Evolutionary conservation across 768 basidiomycete species (phyloP), one percentile per base, ranked within the genome.

Genomic region (Mycena latifolia): DNA sequence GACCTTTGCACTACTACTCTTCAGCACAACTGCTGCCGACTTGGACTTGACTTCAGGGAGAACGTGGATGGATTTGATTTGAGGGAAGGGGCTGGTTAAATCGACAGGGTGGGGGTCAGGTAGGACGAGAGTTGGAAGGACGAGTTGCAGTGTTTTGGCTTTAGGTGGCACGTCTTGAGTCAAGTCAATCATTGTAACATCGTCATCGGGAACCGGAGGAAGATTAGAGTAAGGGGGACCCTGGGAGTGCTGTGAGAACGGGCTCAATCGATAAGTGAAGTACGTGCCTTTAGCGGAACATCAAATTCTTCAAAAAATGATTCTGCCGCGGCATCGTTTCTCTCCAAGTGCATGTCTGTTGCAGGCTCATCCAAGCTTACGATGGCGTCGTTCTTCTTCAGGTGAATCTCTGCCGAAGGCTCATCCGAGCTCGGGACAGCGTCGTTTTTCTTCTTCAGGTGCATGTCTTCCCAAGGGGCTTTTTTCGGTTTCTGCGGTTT

Each of bases 161-260:
- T 57, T 59, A 10, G 58, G 54, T 28, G 74, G 71, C 20, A 67
- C 58, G 46, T 80, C 78, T 22, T 72, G 65, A n/a, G 82, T 85
- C 59, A 86, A 76, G 72, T 88, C 86, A 61, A 86, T 81, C 46
- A 79, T 83, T 10, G 77, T 69, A 24, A 66, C 64, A 46, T 80
- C 68, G 24, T 59, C 66, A 69, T 55, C 60, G 35, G 72, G 72
- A 27, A 69, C 70, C 29, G 67, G 67, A 46, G 66, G 55, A 56
- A 46, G 20, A 18, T 59, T 53, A 27, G 53, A 41, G 12, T 50
- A 17, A n/a, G n/a, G n/a, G 10, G 46, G 54, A 28, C 64, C 61
- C 58, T 63, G 52, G 18, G 25, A 45, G 37, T 31, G 57, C 9
- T 20, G 35, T 46, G 43, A 24, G 52, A 29, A 27, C 52, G 28